A percentile compares a stretch with the other conserved stretches of the same genome.
These are phyloP conservation scores for Cutaneotrichosporon sp. DNA, from an alignment of 1,284 basidiomycete genomes.

Conservation along the genomic window DNA sequence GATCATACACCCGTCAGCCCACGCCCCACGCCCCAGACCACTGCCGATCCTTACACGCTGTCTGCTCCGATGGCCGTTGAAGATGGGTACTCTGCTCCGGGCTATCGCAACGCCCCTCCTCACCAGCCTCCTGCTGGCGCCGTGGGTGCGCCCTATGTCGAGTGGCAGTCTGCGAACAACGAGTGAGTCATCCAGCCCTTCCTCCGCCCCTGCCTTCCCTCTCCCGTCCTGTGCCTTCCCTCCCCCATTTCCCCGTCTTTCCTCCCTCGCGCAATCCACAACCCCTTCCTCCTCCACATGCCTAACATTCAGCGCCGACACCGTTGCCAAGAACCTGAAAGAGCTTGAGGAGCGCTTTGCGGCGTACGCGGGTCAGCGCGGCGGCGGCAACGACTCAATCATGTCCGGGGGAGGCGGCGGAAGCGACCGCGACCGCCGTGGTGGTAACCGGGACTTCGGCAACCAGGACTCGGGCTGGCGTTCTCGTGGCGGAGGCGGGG, in stretches of 20 bases:
- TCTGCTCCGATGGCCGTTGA: too few relatives aligned
- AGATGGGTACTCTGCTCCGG: neutral
- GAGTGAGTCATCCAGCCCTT: slow-evolving; percentile 2
- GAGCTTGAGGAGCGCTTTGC: slow-evolving; percentile 13
- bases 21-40: too few relatives aligned
- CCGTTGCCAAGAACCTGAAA: slow-evolving; percentile 2
- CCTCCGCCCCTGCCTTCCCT: neutral
- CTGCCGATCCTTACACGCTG: too few relatives aligned
- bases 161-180: neutral
- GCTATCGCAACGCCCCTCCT: slow-evolving; percentile 7
- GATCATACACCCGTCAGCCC: too few relatives aligned
- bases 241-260: neutral
- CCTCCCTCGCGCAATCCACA: neutral
- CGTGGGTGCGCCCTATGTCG: slow-evolving; percentile 6
- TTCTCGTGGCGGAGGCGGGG: neutral
- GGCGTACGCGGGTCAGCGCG: neutral
- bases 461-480: neutral
- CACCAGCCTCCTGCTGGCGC: slow-evolving; percentile 7
- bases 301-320: neutral
- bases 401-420: slow-evolving; percentile 5
- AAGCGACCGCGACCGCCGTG: slow-evolving; percentile 11
- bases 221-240: neutral
- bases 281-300: neutral
- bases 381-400: neutral
- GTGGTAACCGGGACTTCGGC: neutral